Evolutionary conservation across 2,329 filamentous ascomycete species (phyloP).

Genomic region (Arthrobotrys sphaeroides): DNA sequence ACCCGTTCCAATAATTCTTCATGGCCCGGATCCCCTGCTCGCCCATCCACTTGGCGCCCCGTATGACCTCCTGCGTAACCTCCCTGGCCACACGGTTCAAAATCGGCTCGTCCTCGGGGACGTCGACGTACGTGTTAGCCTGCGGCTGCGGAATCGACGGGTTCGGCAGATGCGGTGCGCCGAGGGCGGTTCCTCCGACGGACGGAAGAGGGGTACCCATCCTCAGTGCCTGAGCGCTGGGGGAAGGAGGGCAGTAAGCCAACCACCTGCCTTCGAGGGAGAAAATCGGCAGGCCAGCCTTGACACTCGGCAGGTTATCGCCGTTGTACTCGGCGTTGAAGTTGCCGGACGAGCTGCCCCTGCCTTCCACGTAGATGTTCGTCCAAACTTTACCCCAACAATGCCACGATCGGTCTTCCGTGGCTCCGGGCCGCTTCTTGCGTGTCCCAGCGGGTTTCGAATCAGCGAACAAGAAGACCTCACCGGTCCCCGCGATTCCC

Average conservation of each 20-base stretch:
- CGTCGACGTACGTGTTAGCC: slow-evolving; percentile 74
- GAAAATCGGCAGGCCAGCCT: slow-evolving; percentile 71
- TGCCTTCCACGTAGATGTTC: slow-evolving; percentile 72
- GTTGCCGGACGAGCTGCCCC: slow-evolving; percentile 63
- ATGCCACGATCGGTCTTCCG: slow-evolving; percentile 62
- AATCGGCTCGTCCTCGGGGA: slow-evolving; percentile 75
- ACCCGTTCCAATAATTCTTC: slow-evolving; percentile 80
- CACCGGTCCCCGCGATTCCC: slow-evolving; percentile 57
- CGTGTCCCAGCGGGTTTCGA: slow-evolving; percentile 27
- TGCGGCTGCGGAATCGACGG: slow-evolving; percentile 74
- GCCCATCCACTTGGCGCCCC: slow-evolving; percentile 77
- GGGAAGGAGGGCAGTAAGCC: slow-evolving; percentile 74
- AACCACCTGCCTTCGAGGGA: slow-evolving; percentile 78
- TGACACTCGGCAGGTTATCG: slow-evolving; percentile 59
- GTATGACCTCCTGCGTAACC: slow-evolving; percentile 79
- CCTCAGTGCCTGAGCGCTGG: slow-evolving; percentile 64
- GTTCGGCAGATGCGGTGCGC: slow-evolving; percentile 68
- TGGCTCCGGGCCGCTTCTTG: slow-evolving; percentile 49
- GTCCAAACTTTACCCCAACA: slow-evolving; percentile 96
- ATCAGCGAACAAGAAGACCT: slow-evolving; percentile 57
- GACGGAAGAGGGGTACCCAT: slow-evolving; percentile 70
- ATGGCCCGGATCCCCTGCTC: slow-evolving; percentile 80
- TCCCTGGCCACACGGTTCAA: slow-evolving; percentile 81
- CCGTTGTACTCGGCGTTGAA: slow-evolving; percentile 38
- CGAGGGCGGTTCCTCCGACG: slow-evolving; percentile 72